These are phyloP conservation scores for Phytopythium aichiense DNA, from an alignment of 352 stramenopile species.

Conservation along the genomic window DNA sequence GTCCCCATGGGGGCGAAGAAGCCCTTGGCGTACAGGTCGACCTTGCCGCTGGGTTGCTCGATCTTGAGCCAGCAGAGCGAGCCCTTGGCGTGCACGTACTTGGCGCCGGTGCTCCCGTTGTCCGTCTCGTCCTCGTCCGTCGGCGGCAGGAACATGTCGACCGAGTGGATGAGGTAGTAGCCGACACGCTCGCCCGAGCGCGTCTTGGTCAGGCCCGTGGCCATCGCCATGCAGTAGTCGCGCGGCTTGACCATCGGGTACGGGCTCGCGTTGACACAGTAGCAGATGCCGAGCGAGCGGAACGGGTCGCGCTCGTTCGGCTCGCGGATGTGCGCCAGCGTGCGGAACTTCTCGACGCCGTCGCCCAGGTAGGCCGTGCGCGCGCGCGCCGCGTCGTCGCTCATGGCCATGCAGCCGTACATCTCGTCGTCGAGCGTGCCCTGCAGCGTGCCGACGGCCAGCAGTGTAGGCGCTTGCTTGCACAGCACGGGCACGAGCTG, in stretches of 20 bases:
- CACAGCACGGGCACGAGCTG: conserved; percentile 20
- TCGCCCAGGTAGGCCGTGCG: conserved; percentile 25
- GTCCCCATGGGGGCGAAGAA: conserved; percentile 31
- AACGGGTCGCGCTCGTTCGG: conserved; percentile 44
- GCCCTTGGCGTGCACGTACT: conserved; percentile 32
- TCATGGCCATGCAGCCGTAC: conserved; percentile 49
- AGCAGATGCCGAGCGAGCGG: conserved; percentile 42
- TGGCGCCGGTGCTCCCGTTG: neutral
- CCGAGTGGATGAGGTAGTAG: conserved; percentile 46
- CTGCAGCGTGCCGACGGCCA: conserved; percentile 37
- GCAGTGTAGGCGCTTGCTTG: conserved; percentile 29
- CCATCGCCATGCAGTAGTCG: conserved; percentile 33
- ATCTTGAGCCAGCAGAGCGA: conserved; percentile 40
- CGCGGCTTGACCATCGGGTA: conserved; percentile 32
- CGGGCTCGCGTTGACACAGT: conserved; percentile 29
- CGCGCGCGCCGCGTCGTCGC: conserved; percentile 31
- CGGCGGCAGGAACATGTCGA: conserved; percentile 35
- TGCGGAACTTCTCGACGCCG: conserved; percentile 27
- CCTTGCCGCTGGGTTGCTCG: conserved; percentile 25
- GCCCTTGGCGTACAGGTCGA: conserved; percentile 41
- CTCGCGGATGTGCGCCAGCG: conserved; percentile 34
- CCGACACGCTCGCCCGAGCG: conserved; percentile 43
- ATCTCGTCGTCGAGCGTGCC: conserved; percentile 43
- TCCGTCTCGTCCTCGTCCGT: conserved; percentile 13
- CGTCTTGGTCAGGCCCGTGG: conserved; percentile 36